phyloP scores from a whole-genome alignment of 2,329 filamentous ascomycete genomes.

The Cladosporium velox region DNA sequence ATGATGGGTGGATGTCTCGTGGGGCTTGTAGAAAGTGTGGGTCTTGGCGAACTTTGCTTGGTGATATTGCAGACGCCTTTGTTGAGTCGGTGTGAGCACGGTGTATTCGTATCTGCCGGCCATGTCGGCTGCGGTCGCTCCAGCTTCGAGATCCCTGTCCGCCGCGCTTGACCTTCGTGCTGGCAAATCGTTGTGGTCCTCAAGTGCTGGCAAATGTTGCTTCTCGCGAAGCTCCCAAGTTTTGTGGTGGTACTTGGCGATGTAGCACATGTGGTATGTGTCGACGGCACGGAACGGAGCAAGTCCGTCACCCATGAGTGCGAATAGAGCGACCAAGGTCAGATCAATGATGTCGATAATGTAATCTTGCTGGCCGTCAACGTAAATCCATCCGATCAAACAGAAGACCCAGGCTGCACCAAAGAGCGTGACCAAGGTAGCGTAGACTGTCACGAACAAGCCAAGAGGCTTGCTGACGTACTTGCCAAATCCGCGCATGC shows the following conservation, averaged over 20 bases:
- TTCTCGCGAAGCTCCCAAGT: constrained; percentile 64
- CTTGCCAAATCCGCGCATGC: constrained; percentile 76
- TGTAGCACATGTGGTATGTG: constrained; percentile 85
- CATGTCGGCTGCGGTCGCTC: constrained; percentile 47
- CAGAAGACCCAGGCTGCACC: constrained; percentile 89
- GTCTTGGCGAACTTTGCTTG: constrained; percentile 78
- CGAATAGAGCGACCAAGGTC: constrained; percentile 63
- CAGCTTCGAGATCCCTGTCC: constrained; percentile 39
- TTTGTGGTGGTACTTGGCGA: constrained; percentile 69
- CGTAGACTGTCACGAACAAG: constrained; percentile 82
- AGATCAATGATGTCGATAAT: constrained; percentile 59
- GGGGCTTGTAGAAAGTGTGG: constrained; percentile 86
- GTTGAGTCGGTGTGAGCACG: constrained; percentile 66
- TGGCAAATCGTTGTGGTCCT: constrained; percentile 70
- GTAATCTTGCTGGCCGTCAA: constrained; percentile 69
- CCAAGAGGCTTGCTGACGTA: constrained; percentile 75
- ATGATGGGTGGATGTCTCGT: constrained; percentile 79
- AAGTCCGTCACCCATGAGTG: constrained; percentile 62
- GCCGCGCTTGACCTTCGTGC: constrained; percentile 34
- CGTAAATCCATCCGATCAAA: constrained; percentile 83
- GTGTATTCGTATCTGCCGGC: constrained; percentile 51
- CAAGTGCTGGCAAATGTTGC: constrained; percentile 63
- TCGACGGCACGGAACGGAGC: constrained; percentile 75
- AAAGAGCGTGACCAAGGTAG: constrained; percentile 78
- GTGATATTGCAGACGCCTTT: constrained; percentile 71